These are phyloP conservation scores for Candida incommunis DNA, from an alignment of 805 yeast species.

Conservation along the genomic window DNA sequence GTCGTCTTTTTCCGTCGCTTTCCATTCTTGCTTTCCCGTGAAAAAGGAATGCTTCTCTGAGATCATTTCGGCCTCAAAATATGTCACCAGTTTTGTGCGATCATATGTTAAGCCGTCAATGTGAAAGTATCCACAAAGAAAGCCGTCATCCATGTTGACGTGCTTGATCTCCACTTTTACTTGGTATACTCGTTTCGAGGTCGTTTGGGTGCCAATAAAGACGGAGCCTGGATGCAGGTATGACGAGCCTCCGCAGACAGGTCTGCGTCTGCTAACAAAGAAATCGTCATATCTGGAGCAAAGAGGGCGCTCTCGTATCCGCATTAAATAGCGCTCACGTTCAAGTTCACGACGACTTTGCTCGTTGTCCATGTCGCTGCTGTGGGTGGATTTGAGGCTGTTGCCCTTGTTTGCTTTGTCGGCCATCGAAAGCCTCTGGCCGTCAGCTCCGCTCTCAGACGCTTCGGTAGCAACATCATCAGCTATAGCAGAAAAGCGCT, in stretches of 20 bases:
- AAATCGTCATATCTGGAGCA: slow-evolving; percentile 6
- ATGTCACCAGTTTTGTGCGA: slow-evolving; percentile 53
- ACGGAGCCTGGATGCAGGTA: slow-evolving; percentile 47
- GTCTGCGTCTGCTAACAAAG: slow-evolving; percentile 3
- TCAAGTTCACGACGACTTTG: too few relatives aligned
- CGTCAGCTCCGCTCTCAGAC: neutral
- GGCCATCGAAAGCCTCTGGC: neutral
- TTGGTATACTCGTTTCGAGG: slow-evolving; percentile 49
- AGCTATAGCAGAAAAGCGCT: too few relatives aligned
- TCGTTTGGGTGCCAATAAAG: slow-evolving; percentile 57
- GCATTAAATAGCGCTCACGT: too few relatives aligned
- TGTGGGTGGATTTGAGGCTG: too few relatives aligned
- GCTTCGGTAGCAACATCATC: too few relatives aligned
- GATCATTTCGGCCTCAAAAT: slow-evolving; percentile 58
- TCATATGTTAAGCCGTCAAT: slow-evolving; percentile 48
- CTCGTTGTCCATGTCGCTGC: too few relatives aligned
- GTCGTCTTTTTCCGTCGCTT: slow-evolving; percentile 44
- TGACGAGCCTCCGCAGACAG: slow-evolving; percentile 19
- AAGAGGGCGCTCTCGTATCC: neutral
- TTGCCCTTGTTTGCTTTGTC: neutral
- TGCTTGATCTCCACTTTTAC: slow-evolving; percentile 55
- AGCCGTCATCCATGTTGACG: slow-evolving; percentile 45
- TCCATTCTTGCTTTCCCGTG: slow-evolving; percentile 49
- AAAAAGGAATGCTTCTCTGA: slow-evolving; percentile 44
- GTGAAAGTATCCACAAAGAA: slow-evolving; percentile 44